Evolutionary conservation across 805 yeast genomes (phyloP).

Genomic region (Pichia membranifaciens): DNA sequence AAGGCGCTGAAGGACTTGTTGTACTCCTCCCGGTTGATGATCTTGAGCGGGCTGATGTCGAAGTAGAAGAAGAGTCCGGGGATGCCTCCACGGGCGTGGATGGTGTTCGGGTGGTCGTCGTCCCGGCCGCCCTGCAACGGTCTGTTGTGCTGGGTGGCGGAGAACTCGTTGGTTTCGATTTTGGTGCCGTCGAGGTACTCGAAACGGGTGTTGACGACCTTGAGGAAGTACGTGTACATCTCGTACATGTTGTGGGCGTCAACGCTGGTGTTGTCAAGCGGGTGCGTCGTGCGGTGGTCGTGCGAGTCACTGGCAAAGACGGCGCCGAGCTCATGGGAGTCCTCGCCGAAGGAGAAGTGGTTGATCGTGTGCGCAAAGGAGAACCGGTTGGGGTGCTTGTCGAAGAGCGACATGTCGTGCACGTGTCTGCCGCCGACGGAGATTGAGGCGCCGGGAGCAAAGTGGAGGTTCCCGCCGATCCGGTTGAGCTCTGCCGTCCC

Average conservation of each 20-base stretch:
- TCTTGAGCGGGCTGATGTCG: slow-evolving; percentile 90
- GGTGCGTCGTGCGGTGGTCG: slow-evolving; percentile 47
- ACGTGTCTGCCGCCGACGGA: slow-evolving; percentile 57
- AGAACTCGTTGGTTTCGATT: slow-evolving; percentile 82
- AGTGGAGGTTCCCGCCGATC: slow-evolving; percentile 86
- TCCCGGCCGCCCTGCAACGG: slow-evolving; percentile 84
- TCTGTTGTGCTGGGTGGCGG: slow-evolving; percentile 82
- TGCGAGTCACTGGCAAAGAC: slow-evolving; percentile 15
- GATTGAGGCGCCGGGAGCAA: slow-evolving; percentile 88
- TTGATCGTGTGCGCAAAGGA: slow-evolving; percentile 73
- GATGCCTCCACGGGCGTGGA: slow-evolving; percentile 77
- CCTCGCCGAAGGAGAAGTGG: slow-evolving; percentile 79
- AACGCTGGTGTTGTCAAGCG: slow-evolving; percentile 53
- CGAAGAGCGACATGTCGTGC: slow-evolving; percentile 79
- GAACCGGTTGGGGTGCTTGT: slow-evolving; percentile 48
- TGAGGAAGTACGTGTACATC: slow-evolving; percentile 71
- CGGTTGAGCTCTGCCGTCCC: slow-evolving; percentile 79
- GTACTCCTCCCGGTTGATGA: slow-evolving; percentile 73
- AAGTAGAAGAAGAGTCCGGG: slow-evolving; percentile 87
- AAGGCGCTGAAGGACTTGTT: slow-evolving; percentile 79
- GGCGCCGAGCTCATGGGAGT: slow-evolving; percentile 25
- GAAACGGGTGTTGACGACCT: slow-evolving; percentile 85
- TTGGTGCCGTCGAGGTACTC: slow-evolving; percentile 52
- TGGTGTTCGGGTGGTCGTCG: slow-evolving; percentile 82
- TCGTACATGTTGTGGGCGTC: slow-evolving; percentile 47